phyloP scores from a whole-genome alignment of 306 rosid genomes.

The Pterocarpus macrocarpus region DNA sequence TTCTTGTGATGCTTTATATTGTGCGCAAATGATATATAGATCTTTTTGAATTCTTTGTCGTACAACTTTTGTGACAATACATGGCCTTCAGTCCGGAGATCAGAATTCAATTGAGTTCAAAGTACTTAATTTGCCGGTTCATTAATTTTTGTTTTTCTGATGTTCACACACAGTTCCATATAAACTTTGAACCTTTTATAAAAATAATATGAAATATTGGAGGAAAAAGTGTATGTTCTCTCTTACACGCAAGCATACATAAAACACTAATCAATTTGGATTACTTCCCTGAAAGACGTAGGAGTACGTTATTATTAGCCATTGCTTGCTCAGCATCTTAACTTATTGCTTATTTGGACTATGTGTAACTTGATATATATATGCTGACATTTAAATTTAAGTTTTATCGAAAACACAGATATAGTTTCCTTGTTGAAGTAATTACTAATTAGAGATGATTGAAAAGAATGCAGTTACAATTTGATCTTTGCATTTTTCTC shows the following conservation, averaged over 20 bases:
- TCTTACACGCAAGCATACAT: background rate
- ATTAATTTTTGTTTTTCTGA: background rate
- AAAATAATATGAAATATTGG: too few relatives aligned
- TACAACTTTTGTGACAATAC: background rate
- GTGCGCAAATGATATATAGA: too few relatives aligned
- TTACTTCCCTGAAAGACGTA: background rate
- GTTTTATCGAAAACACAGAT: too few relatives aligned
- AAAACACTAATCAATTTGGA: slow-evolving; percentile 23
- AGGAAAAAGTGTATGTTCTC: background rate
- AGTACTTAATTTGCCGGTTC: background rate
- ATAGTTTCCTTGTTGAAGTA: background rate
- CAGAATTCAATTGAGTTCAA: background rate
- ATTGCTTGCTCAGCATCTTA: slow-evolving; percentile 43
- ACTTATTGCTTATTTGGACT: background rate
- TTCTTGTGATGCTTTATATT: background rate
- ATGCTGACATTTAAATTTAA: background rate
- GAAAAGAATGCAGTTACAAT: background rate
- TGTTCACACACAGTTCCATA: background rate
- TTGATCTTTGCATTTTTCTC: background rate
- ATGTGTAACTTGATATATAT: background rate
- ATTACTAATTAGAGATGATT: background rate
- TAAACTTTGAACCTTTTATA: background rate
- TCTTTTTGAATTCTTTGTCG: background rate
- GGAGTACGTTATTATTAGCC: background rate
- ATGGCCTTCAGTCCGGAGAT: background rate